These are phyloP conservation scores for Sambucus nigra DNA, from an alignment of 129 eudicot species.

Conservation along the genomic window DNA sequence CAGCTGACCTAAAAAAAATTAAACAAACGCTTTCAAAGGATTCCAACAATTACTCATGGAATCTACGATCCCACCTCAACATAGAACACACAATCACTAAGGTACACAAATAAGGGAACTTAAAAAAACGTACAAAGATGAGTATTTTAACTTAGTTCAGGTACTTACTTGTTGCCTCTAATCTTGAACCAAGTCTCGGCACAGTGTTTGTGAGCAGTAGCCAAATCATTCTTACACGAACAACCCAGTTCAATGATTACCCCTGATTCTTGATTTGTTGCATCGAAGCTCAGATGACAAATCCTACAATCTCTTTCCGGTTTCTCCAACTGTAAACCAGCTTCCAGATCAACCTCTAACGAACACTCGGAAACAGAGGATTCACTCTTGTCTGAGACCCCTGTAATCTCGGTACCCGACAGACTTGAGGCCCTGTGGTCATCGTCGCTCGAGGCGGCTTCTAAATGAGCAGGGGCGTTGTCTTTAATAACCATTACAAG, in stretches of 20 bases:
- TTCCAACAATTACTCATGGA: slow-evolving; percentile 1
- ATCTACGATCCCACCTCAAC: background rate
- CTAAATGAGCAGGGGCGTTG: background rate
- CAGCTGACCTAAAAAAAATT: too few relatives aligned
- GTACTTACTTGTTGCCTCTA: slow-evolving; percentile 88
- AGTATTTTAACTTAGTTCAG: slow-evolving; percentile 2
- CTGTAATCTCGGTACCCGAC: slow-evolving; percentile 36
- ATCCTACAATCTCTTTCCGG: slow-evolving; percentile 77
- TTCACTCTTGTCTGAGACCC: slow-evolving; percentile 27
- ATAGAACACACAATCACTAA: background rate
- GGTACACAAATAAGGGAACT: slow-evolving; percentile 2
- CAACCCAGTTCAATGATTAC: slow-evolving; percentile 85
- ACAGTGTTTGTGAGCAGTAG: slow-evolving; percentile 96
- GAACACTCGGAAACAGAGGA: slow-evolving; percentile 56
- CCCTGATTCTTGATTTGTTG: slow-evolving; percentile 45
- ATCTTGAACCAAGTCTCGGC: slow-evolving; percentile 99
- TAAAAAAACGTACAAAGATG: slow-evolving; percentile 16
- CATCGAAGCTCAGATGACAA: slow-evolving; percentile 78
- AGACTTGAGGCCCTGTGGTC: background rate
- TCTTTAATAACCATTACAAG: background rate
- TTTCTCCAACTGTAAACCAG: slow-evolving; percentile 45
- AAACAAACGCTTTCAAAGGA: too few relatives aligned
- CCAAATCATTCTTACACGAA: slow-evolving; percentile 90
- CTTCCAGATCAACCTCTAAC: slow-evolving; percentile 62
- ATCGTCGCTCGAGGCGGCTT: background rate